These are phyloP conservation scores for Coprinellus aureogranulatus DNA, from an alignment of 768 basidiomycete genomes.

Conservation along the genomic window DNA sequence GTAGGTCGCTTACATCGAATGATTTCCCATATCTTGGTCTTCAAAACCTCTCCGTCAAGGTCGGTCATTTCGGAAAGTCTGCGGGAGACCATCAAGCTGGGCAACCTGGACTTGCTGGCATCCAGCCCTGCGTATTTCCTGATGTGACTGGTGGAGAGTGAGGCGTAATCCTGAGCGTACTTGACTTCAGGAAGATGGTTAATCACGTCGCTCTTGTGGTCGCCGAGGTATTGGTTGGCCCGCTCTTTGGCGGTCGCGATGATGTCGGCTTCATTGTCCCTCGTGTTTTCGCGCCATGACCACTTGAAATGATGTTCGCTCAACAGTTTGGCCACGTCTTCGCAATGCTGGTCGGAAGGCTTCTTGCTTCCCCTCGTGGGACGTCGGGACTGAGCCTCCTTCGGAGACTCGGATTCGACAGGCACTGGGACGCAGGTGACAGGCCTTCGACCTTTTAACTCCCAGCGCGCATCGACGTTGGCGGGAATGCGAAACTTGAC, in stretches of 20 bases:
- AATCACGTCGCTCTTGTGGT: background rate
- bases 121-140: constrained; percentile 2
- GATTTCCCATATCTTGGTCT: background rate
- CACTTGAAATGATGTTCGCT: constrained; percentile 6
- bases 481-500: background rate
- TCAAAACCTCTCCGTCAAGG: background rate
- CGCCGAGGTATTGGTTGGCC: background rate
- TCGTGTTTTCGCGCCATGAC: constrained; percentile 10
- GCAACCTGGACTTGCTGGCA: background rate
- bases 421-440: background rate
- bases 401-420: background rate
- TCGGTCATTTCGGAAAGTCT: background rate
- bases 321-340: background rate
- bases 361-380: too few species aligned
- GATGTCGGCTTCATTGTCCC: background rate
- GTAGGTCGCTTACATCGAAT: background rate
- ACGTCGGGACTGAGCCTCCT: too few species aligned
- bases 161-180: background rate
- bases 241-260: constrained; percentile 1
- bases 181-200: constrained; percentile 6
- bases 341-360: too few species aligned
- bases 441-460: background rate
- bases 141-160: constrained; percentile 2
- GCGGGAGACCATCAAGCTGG: background rate
- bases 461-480: background rate